These are phyloP conservation scores for Penicillium cosmopolitanum DNA, from an alignment of 495 filamentous ascomycete species.

Conservation along the genomic window DNA sequence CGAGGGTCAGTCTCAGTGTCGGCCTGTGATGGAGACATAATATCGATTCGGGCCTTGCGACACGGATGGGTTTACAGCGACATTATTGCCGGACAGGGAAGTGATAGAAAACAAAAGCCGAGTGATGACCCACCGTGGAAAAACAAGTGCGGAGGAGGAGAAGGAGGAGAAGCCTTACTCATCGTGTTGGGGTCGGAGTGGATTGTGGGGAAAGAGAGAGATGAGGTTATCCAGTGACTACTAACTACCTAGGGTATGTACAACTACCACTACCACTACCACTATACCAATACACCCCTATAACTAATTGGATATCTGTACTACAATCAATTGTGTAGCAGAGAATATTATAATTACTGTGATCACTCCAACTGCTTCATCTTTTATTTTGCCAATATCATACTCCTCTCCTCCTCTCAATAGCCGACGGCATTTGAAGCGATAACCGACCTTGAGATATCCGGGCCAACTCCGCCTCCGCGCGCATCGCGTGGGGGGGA, in stretches of 20 bases:
- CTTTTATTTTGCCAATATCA: not conserved
- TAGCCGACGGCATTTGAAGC: slow-evolving; percentile 33
- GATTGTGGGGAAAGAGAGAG: slow-evolving; percentile 13
- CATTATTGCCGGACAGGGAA: slow-evolving; percentile 15
- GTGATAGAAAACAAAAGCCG: slow-evolving; percentile 20
- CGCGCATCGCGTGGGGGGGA: slow-evolving; percentile 27
- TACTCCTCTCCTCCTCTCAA: slow-evolving; percentile 15
- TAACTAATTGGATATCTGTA: not conserved
- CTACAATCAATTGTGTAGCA: not conserved
- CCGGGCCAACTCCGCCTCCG: slow-evolving; percentile 6
- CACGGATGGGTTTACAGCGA: slow-evolving; percentile 6
- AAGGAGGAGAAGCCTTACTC: slow-evolving; percentile 22
- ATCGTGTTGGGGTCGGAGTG: slow-evolving; percentile 10
- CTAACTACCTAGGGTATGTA: not conserved
- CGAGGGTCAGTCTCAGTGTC: slow-evolving; percentile 5
- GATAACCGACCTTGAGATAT: slow-evolving; percentile 17
- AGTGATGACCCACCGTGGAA: slow-evolving; percentile 19
- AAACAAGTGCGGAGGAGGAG: slow-evolving; percentile 5
- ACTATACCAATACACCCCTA: not conserved
- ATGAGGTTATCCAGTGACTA: not conserved
- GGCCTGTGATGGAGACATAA: slow-evolving; percentile 23
- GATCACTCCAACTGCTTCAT: not conserved
- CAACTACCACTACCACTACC: not conserved
- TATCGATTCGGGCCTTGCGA: slow-evolving; percentile 11
- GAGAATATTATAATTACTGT: no score